Percentiles rank a stretch among this genome's conserved stretches.
phyloP scores from a whole-genome alignment of 352 stramenopile species.

The Blastocystis sp. region DNA sequence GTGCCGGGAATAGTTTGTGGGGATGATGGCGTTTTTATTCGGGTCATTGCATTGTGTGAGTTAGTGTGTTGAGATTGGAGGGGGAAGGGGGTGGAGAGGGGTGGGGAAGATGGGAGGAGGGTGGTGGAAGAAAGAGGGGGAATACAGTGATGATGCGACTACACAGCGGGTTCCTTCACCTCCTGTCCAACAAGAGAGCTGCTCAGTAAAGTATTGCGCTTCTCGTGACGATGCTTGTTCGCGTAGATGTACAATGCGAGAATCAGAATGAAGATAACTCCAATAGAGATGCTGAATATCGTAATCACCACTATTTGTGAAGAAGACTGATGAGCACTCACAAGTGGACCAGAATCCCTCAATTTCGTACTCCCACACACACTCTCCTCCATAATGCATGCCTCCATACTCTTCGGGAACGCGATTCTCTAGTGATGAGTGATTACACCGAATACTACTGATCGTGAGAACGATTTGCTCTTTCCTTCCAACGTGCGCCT shows the following conservation, averaged over 20 bases:
- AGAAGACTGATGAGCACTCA: background rate
- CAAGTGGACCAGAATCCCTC: slow-evolving; percentile 39
- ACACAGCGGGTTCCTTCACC: background rate
- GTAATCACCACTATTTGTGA: slow-evolving; percentile 2
- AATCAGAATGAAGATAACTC: slow-evolving; percentile 39
- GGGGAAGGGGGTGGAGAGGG: too few relatives aligned
- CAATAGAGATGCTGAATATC: background rate
- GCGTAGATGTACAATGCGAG: slow-evolving; percentile 65
- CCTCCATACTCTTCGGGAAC: slow-evolving; percentile 7
- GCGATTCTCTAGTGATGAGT: too few relatives aligned
- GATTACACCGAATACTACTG: too few relatives aligned
- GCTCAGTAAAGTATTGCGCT: background rate
- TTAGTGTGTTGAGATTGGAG: too few relatives aligned
- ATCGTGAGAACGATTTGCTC: background rate
- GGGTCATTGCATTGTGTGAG: too few relatives aligned
- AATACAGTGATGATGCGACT: too few relatives aligned
- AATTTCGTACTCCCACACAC: slow-evolving; percentile 71
- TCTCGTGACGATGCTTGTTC: slow-evolving; percentile 59
- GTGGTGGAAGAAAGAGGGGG: too few relatives aligned
- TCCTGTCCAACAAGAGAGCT: background rate
- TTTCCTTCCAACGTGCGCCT: background rate
- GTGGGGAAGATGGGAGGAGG: too few relatives aligned
- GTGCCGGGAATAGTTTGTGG: too few relatives aligned
- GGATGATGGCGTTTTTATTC: too few relatives aligned
- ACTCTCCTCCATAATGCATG: slow-evolving; percentile 7